Evolutionary conservation across 768 basidiomycete genomes (phyloP).

Genomic region (Auriscalpium orientale): DNA sequence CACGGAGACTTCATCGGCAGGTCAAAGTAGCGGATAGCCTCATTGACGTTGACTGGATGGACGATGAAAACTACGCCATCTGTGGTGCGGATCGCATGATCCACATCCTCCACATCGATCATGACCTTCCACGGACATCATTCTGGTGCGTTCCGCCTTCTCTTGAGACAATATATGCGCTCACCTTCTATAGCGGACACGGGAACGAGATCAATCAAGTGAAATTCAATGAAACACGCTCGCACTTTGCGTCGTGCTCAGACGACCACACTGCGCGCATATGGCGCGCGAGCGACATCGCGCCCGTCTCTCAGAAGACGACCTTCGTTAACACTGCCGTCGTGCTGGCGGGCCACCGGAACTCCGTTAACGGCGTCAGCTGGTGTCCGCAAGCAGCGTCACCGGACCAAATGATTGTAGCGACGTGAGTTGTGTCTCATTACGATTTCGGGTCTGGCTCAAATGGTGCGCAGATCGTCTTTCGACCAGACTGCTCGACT

Average conservation of each 20-base stretch:
- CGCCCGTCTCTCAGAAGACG: constrained; percentile 14
- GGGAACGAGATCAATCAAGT: constrained; percentile 73
- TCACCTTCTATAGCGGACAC: constrained; percentile 49
- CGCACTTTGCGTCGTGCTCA: constrained; percentile 71
- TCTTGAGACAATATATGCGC: neutral
- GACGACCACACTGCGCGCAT: constrained; percentile 75
- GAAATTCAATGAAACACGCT: constrained; percentile 57
- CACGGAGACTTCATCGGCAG: constrained; percentile 53
- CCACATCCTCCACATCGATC: constrained; percentile 50
- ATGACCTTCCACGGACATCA: constrained; percentile 48
- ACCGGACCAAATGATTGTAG: constrained; percentile 53
- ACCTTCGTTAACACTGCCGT: constrained; percentile 24
- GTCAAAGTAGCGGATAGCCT: constrained; percentile 49
- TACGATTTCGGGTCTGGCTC: constrained; percentile 2
- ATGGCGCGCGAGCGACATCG: constrained; percentile 56
- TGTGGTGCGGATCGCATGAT: constrained; percentile 65
- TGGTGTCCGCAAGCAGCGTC: constrained; percentile 57
- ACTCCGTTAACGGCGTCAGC: constrained; percentile 54
- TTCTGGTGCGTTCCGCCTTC: constrained; percentile 40
- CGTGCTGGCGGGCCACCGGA: constrained; percentile 55
- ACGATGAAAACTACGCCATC: constrained; percentile 61
- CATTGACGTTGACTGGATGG: constrained; percentile 75
- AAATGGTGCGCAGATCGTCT: constrained; percentile 44
- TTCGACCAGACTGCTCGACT: constrained; percentile 76
- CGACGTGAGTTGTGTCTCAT: constrained; percentile 44